phyloP scores from a whole-genome alignment of 2,329 filamentous ascomycete species.

The Furcasterigmium sp. region DNA sequence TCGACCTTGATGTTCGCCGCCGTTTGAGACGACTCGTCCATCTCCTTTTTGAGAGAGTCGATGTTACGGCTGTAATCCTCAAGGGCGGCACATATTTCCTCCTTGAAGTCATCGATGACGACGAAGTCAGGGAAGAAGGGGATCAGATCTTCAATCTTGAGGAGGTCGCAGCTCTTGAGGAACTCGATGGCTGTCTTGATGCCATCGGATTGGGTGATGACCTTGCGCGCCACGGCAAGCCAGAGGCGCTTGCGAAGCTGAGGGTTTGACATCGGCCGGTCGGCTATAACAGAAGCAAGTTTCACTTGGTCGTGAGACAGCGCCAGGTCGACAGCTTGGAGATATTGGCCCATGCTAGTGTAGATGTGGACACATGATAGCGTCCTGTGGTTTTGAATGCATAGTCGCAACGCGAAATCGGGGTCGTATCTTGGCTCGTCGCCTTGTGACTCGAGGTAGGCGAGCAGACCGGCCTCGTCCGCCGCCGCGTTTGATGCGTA shows the following conservation, averaged over 20 bases:
- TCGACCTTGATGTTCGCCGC: constrained; percentile 87
- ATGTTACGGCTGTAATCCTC: constrained; percentile 93
- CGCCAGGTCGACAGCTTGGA: constrained; percentile 87
- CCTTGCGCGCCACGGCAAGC: constrained; percentile 91
- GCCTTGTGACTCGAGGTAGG: constrained; percentile 87
- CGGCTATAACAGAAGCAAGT: constrained; percentile 82
- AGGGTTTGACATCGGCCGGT: constrained; percentile 73
- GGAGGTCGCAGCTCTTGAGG: constrained; percentile 80
- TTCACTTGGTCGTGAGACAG: constrained; percentile 86
- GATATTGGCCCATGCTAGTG: constrained; percentile 90
- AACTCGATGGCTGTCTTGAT: constrained; percentile 95
- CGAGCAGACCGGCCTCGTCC: constrained; percentile 79
- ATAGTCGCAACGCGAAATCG: constrained; percentile 91
- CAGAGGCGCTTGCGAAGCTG: constrained; percentile 87
- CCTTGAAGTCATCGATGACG: constrained; percentile 98
- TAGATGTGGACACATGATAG: constrained; percentile 97
- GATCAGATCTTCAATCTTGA: constrained; percentile 94
- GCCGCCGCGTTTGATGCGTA: constrained; percentile 81
- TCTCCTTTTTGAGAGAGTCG: constrained; percentile 81
- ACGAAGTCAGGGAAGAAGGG: constrained; percentile 99
- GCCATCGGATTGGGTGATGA: constrained; percentile 78
- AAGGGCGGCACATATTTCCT: constrained; percentile 90
- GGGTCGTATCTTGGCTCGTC: constrained; percentile 85
- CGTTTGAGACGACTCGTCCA: constrained; percentile 89
- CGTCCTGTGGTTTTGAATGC: constrained; percentile 89